A percentile compares a stretch with the other conserved stretches of the same genome.
These are phyloP conservation scores for Xylaria scruposa DNA, from an alignment of 495 filamentous ascomycete species.

Conservation along the genomic window DNA sequence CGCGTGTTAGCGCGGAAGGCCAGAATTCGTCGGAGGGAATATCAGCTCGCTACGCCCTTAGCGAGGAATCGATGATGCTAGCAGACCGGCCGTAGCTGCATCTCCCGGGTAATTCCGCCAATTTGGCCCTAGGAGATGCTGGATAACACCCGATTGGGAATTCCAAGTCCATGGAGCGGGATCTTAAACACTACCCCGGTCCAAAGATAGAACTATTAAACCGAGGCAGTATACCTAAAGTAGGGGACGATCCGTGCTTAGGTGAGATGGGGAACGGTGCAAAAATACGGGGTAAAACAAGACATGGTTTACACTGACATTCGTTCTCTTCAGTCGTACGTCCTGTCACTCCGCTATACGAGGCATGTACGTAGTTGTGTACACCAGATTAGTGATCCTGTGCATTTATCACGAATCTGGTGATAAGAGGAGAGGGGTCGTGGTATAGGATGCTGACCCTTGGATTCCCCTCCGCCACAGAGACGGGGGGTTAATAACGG, in stretches of 20 bases:
- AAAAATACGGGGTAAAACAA: constrained; percentile 2
- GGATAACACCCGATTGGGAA: constrained; percentile 21
- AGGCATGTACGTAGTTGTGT: constrained; percentile 2
- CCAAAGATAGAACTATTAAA: background rate
- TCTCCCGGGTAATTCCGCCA: constrained; percentile 2
- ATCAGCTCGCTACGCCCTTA: constrained; percentile 1
- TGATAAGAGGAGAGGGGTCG: background rate
- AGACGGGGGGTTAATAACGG: background rate
- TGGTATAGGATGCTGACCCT: constrained; percentile 9
- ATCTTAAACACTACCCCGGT: background rate
- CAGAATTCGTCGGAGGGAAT: background rate
- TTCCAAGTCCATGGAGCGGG: constrained; percentile 18
- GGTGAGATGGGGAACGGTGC: background rate
- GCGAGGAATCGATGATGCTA: background rate
- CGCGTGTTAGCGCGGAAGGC: background rate
- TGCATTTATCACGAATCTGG: constrained; percentile 3
- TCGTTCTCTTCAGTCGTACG: background rate
- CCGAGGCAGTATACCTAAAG: background rate
- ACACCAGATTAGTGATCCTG: background rate
- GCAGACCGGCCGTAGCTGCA: background rate
- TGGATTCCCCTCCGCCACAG: constrained; percentile 12
- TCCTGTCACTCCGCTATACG: background rate
- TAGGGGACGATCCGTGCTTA: background rate
- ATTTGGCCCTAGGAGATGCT: background rate
- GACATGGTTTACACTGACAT: background rate